Conservation (phyloP, 495 filamentous ascomycete species). For the Neurospora sp. region DNA sequence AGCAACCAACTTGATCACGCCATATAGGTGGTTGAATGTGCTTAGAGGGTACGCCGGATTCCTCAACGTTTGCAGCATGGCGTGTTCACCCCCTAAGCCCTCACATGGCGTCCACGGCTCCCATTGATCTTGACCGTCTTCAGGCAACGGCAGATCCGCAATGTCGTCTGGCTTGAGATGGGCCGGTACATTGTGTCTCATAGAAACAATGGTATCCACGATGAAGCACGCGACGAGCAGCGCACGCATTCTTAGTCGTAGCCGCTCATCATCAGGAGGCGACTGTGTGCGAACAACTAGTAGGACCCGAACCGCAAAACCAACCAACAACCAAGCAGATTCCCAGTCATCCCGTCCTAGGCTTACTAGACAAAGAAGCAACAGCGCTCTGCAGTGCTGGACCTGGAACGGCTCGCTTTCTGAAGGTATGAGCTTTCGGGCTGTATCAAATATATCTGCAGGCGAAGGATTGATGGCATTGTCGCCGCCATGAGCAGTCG, state of each 20-base stretch:
- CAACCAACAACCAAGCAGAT: constrained; percentile 52
- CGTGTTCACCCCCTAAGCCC: constrained; percentile 24
- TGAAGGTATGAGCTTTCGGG: constrained; percentile 49
- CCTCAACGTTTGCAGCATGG: constrained; percentile 28
- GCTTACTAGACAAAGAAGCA: constrained; percentile 51
- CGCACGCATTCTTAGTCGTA: constrained; percentile 34
- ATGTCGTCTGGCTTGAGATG: constrained; percentile 44
- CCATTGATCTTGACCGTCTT: constrained; percentile 65
- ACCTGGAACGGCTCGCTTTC: constrained; percentile 48
- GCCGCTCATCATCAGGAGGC: constrained; percentile 18
- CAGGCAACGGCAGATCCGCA: constrained; percentile 35
- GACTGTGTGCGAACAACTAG: constrained; percentile 35
- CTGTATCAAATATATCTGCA: constrained; percentile 44
- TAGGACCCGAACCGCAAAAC: constrained; percentile 50
- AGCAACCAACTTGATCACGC: constrained; percentile 9
- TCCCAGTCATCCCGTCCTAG: constrained; percentile 44
- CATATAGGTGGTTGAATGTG: constrained; percentile 50
- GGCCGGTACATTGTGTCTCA: constrained; percentile 41
- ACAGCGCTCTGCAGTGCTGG: constrained; percentile 54
- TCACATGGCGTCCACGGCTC: constrained; percentile 54
- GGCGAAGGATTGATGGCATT: constrained; percentile 3
- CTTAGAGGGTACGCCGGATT: constrained; percentile 49
- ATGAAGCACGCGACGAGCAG: constrained; percentile 53
- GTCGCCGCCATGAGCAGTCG: not conserved
- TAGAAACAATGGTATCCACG: constrained; percentile 53